Percentiles rank a stretch among this genome's conserved stretches.
Conservation (phyloP, 345 rosid genomes). For the Eucalyptus erythrocorys region DNA sequence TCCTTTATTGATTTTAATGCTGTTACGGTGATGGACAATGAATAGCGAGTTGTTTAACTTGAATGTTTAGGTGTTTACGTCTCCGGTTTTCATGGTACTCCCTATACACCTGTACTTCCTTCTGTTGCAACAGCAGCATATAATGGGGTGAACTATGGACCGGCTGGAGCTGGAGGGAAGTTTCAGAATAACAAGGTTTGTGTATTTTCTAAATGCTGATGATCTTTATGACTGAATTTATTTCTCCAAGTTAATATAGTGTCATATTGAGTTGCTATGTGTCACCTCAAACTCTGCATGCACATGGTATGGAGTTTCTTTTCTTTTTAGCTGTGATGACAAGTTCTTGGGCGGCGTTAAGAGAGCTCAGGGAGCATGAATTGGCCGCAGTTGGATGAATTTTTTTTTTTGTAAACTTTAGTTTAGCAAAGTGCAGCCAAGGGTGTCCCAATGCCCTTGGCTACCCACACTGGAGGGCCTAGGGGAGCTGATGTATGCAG, state of each 20-base stretch:
- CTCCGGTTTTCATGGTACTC: slow-evolving; percentile 69
- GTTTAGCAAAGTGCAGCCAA: neutral
- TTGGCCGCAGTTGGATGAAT: neutral
- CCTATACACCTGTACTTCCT: slow-evolving; percentile 52
- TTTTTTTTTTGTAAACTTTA: neutral
- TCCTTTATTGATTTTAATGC: neutral
- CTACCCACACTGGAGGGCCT: neutral
- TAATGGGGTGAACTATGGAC: slow-evolving; percentile 57
- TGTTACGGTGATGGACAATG: neutral
- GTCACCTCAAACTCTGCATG: neutral
- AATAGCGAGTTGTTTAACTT: slow-evolving; percentile 38
- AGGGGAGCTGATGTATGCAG: neutral
- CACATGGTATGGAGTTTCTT: neutral
- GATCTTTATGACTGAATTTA: neutral
- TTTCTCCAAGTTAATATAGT: neutral
- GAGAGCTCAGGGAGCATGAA: neutral
- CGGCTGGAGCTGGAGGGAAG: slow-evolving; percentile 64
- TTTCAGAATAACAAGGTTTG: slow-evolving; percentile 79
- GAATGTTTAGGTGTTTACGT: slow-evolving; percentile 48
- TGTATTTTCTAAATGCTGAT: neutral
- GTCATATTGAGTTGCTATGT: neutral
- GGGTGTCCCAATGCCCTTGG: neutral
- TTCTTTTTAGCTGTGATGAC: neutral
- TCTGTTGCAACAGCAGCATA: slow-evolving; percentile 72
- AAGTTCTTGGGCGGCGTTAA: neutral